Evolutionary conservation across 306 rosid species (phyloP).

Genomic region (Bauhinia variegata): DNA sequence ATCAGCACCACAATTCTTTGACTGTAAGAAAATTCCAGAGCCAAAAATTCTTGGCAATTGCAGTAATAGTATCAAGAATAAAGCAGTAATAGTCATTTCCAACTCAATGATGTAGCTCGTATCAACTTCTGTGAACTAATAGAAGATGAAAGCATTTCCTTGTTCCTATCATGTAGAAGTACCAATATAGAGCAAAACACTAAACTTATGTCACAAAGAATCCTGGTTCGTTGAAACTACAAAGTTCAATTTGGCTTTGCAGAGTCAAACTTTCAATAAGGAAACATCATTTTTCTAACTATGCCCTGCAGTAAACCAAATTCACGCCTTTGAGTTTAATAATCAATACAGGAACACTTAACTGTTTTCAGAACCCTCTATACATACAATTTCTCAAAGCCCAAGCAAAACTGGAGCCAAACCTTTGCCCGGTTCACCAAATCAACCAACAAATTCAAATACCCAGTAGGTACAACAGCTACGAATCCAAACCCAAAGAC

Average conservation of each 20-base stretch:
- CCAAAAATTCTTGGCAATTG: conserved; percentile 53
- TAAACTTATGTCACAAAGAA: background rate
- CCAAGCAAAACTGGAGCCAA: conserved; percentile 30
- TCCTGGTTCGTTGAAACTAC: conserved; percentile 20
- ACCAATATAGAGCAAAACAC: conserved; percentile 23
- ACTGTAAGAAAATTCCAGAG: conserved; percentile 47
- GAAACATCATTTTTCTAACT: background rate
- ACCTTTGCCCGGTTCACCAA: conserved; percentile 37
- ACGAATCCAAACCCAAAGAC: conserved; percentile 30
- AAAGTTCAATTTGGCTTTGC: conserved; percentile 23
- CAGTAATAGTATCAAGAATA: conserved; percentile 48
- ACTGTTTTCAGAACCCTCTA: conserved; percentile 2
- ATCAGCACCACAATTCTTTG: conserved; percentile 59
- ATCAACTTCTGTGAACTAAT: conserved; percentile 30
- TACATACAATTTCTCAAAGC: conserved; percentile 26
- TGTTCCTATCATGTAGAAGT: conserved; percentile 16
- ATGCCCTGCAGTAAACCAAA: conserved; percentile 21
- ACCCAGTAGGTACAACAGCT: conserved; percentile 19
- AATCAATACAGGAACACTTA: background rate
- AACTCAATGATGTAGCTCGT: conserved; percentile 32
- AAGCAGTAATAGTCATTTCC: conserved; percentile 50
- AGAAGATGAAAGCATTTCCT: conserved; percentile 42
- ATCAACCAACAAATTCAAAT: conserved; percentile 28
- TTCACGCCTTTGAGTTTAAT: background rate
- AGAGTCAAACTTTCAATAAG: conserved; percentile 16